Evolutionary conservation across 805 yeast genomes (phyloP), one percentile per base, ranked within the genome.

Genomic region (Diddensiella caesifluorescens): DNA sequence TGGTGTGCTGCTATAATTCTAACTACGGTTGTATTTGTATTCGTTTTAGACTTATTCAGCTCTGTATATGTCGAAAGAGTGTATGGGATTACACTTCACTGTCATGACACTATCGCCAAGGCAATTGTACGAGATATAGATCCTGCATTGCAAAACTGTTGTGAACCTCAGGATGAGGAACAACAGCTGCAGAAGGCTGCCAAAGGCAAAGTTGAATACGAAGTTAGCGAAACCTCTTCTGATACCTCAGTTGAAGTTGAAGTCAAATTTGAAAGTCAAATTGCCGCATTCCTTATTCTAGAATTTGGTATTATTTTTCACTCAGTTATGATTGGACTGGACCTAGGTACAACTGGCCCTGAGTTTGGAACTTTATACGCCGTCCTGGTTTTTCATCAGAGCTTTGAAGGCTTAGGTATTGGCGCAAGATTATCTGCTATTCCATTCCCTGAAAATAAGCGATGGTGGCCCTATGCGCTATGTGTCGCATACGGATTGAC

Each of bases 261-360:
- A 13, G 21, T 39, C 12, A 52, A 46, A 12, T 61, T 57, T 44
- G 44, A 49, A 27, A 32, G 55, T 2, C 70, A 69, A 52, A 49
- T 72, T 35, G 61, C 63, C 26, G 73, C 75, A 1, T 67, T 79
- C 36, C 57, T 79, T 34, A 71, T 80, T 12, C 68, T 83, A 45
- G 90, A 82, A 59, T 80, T 81, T 49, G 90, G 90, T 46, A 71
- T 82, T 32, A 59, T 82, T 12, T 80, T 83, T 67, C 90, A 83
- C 62, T 80, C 88, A 2, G 80, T 83, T 2, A 77, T 83, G 63
- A 73, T 83, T 48, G 90, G 90, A 32, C 67, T 82, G 48, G 70
- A 83, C 3, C 64, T 82, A 47, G 84, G 84, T 5, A 73, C 77
- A 15, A 59, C 80, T 7, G 83, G 80, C 33, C 78, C 75, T 9